Conservation (phyloP, 225 moss, liverwort and hornwort species). For the Marchantia polymorpha region DNA sequence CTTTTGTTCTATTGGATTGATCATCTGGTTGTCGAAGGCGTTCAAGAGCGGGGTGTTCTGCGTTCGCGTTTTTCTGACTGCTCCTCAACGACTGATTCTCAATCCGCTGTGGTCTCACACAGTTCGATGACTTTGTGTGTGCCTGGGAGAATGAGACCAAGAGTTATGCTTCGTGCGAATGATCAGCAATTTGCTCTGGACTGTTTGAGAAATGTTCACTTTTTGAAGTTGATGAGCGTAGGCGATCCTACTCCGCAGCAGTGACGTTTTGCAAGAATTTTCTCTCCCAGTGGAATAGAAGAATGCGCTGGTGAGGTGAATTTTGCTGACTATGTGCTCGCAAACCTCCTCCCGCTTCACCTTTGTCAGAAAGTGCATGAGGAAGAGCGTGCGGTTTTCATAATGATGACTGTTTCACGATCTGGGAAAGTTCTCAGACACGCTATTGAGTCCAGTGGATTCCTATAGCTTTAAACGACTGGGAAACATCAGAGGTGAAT, state of each 20-base stretch:
- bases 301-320: not conserved
- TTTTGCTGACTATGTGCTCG: not conserved
- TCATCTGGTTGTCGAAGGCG: constrained; percentile 33
- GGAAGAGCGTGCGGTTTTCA: not conserved
- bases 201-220: not conserved
- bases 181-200: not conserved
- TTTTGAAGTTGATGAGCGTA: not conserved
- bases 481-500: too few species aligned
- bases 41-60: constrained; percentile 35
- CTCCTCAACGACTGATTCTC: constrained; percentile 22
- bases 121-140: not conserved
- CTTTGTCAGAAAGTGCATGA: not conserved
- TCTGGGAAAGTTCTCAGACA: not conserved
- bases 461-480: not conserved
- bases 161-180: not conserved
- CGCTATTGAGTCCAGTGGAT: not conserved
- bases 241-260: too few species aligned
- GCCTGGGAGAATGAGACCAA: not conserved
- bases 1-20: constrained; percentile 34
- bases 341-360: not conserved
- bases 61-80: constrained; percentile 16
- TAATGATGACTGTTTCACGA: constrained; percentile 9
- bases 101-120: constrained; percentile 25
- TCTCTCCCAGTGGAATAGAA: not conserved
- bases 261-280: not conserved